Evolutionary conservation across 164 flowering plant species (phyloP), one percentile per base, ranked within the genome.

Genomic region (Kalanchoe fedtschenkoi): DNA sequence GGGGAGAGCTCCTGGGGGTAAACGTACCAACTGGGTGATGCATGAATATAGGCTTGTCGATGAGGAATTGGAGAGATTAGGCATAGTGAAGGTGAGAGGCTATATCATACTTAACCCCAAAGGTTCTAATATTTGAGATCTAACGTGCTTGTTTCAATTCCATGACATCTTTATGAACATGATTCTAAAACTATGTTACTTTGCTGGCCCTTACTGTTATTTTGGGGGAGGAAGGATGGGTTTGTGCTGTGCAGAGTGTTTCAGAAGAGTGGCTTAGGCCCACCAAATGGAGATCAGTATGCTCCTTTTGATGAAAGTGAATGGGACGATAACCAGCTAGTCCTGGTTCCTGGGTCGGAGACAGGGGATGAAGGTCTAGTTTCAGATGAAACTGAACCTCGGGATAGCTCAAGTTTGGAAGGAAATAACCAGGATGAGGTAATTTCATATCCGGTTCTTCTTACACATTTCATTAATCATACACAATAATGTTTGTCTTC

Each of bases 201-300:
- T 29, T 15, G 32, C 41, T 56, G 56, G 19, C 15, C 19, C 4
- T 41, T 62, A 43, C 55, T 34, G 34, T 54, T 55, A 22, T 59
- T 62, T 67, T 63, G 70, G 57, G n/a, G 56, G 72, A 66, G 46
- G 67, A 64, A 77, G 82, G 86, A 81, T 70, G 67, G 77, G 29
- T 84, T 65, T 67, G 87, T 82, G 66, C 62, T 84, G 26, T 84
- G 90, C 65, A 79, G 78, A 68, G 77, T 84, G 42, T 84, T 82
- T 61, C 74, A 80, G 58, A 84, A 84, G 69, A 77, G 81, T 55
- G 82, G 83, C 21, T 65, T 73, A 42, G 87, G 87, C 8, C 85
- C 87, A 11, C 82, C 78, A 37, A 79, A 61, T 67, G 85, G 82
- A 22, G 77, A 81, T 24, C 81, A 77, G 6, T 80, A 77, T 75